Evolutionary conservation across 2,329 filamentous ascomycete species (phyloP).

Genomic region (Nemania serpens): DNA sequence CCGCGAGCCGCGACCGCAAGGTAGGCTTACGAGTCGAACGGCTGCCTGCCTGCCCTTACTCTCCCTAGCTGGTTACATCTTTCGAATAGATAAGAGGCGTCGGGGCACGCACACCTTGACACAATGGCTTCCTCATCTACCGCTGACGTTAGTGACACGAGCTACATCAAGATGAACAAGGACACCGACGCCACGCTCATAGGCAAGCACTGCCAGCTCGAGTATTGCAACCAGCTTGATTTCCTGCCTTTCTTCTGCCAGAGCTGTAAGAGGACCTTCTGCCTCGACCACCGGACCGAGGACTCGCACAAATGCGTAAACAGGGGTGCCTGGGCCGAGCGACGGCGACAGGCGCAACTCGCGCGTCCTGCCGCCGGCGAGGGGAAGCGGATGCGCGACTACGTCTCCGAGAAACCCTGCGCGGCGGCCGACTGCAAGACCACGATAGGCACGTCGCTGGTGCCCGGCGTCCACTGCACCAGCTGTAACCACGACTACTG

Average conservation of each 20-base stretch:
- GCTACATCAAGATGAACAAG: conserved; percentile 74
- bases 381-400: conserved; percentile 58
- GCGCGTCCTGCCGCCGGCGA: conserved; percentile 59
- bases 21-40: conserved; percentile 34
- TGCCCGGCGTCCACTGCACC: conserved; percentile 71
- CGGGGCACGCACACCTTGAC: neutral
- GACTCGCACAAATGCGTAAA: conserved; percentile 72
- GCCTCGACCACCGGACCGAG: conserved; percentile 91
- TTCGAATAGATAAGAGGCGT: conserved; percentile 23
- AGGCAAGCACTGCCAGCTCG: conserved; percentile 87
- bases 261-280: conserved; percentile 83
- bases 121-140: conserved; percentile 59
- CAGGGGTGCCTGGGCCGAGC: conserved; percentile 65
- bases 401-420: conserved; percentile 68
- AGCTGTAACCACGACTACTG: conserved; percentile 77
- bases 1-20: conserved; percentile 10
- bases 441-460: conserved; percentile 69
- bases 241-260: conserved; percentile 95
- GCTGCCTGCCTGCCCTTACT: conserved; percentile 33
- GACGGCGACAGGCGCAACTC: conserved; percentile 59
- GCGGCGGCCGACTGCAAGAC: conserved; percentile 70
- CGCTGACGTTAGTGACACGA: conserved; percentile 51
- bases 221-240: conserved; percentile 92
- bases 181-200: conserved; percentile 78
- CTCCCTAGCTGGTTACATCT: neutral